A percentile compares a stretch with the other conserved stretches of the same genome.
Evolutionary conservation across 108 stramenopile species (phyloP).

Genomic region (Conticribra guillardii): DNA sequence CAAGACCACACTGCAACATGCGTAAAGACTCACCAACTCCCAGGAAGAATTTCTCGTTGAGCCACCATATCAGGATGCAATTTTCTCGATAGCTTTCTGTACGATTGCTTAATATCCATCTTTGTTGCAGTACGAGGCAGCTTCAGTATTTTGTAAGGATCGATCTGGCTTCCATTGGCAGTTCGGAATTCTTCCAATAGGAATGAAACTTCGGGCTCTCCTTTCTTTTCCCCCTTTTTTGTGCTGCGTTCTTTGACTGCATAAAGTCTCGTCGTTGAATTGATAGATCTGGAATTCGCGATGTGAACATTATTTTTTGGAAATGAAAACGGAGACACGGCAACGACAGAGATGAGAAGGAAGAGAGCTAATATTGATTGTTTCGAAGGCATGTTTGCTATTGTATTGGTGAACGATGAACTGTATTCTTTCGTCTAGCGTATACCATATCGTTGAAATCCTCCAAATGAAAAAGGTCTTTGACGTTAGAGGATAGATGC

Average conservation of each 20-base stretch:
- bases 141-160: slow-evolving; percentile 61
- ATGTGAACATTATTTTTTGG: neutral
- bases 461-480: too few relatives aligned
- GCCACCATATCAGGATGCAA: slow-evolving; percentile 47
- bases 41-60: slow-evolving; percentile 58
- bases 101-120: slow-evolving; percentile 40
- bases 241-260: neutral
- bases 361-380: neutral
- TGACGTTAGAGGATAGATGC: too few relatives aligned
- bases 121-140: slow-evolving; percentile 50
- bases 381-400: neutral
- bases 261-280: neutral
- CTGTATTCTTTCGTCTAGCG: too few relatives aligned
- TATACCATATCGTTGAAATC: too few relatives aligned
- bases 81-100: slow-evolving; percentile 37
- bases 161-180: slow-evolving; percentile 51
- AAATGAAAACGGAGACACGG: neutral
- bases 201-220: slow-evolving; percentile 20
- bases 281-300: neutral
- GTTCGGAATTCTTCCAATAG: slow-evolving; percentile 52
- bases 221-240: slow-evolving; percentile 20
- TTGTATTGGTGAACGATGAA: neutral
- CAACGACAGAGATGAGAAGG: neutral
- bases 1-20: too few relatives aligned
- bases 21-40: slow-evolving; percentile 59